phyloP scores from a whole-genome alignment of 2,329 filamentous ascomycete genomes.

The Aureobasidium leucospermi region DNA sequence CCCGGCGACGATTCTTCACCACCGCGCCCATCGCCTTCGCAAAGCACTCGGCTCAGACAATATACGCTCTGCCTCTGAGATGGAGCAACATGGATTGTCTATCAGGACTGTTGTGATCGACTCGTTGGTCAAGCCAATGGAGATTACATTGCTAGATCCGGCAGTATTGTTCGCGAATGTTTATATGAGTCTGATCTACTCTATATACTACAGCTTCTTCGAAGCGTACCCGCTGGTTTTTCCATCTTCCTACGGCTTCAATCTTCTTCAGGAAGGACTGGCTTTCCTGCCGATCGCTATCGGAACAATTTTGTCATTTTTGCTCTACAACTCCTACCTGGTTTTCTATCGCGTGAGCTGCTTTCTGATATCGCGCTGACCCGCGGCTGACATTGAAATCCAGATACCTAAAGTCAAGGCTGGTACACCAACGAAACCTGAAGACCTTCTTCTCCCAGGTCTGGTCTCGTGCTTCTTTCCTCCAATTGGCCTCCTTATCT shows the following conservation, averaged over 20 bases:
- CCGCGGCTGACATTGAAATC: too few relatives aligned
- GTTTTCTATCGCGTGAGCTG: background rate
- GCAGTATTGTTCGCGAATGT: constrained; percentile 26
- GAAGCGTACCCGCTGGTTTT: constrained; percentile 36
- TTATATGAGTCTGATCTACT: constrained; percentile 28
- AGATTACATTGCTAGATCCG: constrained; percentile 27
- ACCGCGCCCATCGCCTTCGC: constrained; percentile 54
- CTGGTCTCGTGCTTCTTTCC: constrained; percentile 21
- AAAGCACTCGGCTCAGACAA: constrained; percentile 36
- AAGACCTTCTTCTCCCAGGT: constrained; percentile 24
- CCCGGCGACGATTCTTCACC: constrained; percentile 52
- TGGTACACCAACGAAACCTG: constrained; percentile 16
- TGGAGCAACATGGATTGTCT: constrained; percentile 48
- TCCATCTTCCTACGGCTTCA: constrained; percentile 33
- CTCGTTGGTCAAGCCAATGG: constrained; percentile 34
- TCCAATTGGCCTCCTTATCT: constrained; percentile 26
- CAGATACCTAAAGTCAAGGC: background rate
- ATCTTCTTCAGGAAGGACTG: constrained; percentile 28
- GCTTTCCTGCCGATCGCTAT: constrained; percentile 28
- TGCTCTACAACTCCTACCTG: background rate
- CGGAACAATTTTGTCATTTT: constrained; percentile 13
- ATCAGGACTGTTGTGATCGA: constrained; percentile 43
- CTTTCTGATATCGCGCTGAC: too few relatives aligned
- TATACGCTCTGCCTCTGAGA: constrained; percentile 53
- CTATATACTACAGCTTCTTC: constrained; percentile 30